Percentiles rank a stretch among this genome's conserved stretches.
phyloP scores from a whole-genome alignment of 164 flowering plant genomes.

The Brasenia schreberi region DNA sequence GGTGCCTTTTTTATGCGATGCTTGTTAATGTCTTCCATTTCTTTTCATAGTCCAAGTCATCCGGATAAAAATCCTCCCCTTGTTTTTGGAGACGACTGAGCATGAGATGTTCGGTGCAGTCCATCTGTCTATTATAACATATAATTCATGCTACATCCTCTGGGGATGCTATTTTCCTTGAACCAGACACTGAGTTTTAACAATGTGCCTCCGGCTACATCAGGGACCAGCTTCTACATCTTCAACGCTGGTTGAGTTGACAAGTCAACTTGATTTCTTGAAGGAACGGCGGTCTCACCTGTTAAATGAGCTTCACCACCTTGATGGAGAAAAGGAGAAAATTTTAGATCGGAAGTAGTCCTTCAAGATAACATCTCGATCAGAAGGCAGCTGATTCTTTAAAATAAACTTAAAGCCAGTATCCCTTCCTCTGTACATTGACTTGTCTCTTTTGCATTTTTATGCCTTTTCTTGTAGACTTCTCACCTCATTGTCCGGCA shows the following conservation, averaged over 20 bases:
- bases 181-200: slow-evolving; percentile 35
- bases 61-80: background rate
- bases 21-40: background rate
- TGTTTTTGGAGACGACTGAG: background rate
- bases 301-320: slow-evolving; percentile 92
- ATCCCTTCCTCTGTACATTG: too few species aligned
- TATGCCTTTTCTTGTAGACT: too few species aligned
- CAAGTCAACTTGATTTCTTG: slow-evolving; percentile 92
- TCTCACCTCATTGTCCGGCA: too few species aligned
- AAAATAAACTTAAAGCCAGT: too few species aligned
- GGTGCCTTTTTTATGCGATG: background rate
- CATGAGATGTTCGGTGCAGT: background rate
- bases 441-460: too few species aligned
- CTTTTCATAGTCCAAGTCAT: background rate
- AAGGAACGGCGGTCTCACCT: slow-evolving; percentile 94
- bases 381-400: too few species aligned
- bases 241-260: slow-evolving; percentile 76
- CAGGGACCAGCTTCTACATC: slow-evolving; percentile 46
- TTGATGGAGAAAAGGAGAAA: slow-evolving; percentile 20
- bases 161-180: too few species aligned
- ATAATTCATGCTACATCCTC: too few species aligned
- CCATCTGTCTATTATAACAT: too few species aligned
- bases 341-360: too few species aligned
- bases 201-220: slow-evolving; percentile 1
- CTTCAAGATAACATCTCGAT: too few species aligned